Base-by-base conservation (phyloP, 2,329 filamentous ascomycete genomes). In the Torrubiella hemipterigena region DNA sequence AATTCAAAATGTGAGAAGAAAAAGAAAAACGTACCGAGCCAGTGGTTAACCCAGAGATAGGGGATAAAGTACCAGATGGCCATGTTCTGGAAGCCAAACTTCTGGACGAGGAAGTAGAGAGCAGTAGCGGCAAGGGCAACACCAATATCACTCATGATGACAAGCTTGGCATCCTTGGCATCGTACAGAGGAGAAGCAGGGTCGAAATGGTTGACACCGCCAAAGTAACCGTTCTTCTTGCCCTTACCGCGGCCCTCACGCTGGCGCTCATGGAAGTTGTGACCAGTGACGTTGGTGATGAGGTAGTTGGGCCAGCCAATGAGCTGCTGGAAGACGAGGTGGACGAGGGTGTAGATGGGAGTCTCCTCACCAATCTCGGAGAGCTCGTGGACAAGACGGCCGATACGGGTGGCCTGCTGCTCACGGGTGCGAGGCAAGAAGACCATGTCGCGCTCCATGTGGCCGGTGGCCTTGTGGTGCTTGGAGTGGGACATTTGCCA, bases 401-500 rank as follows among this genome's bases (percentile, higher is more conserved):
- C 84, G 37, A 89, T 56, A 36, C 81, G 79, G 38, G 67, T 69
- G 42, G 86, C 84, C 50, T 82, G 87, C 53, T 81, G 63, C 43
- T 91, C 76, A 36, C 87, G 79, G 34, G 86, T 94, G 61, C 84
- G 84, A 38, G 91, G 91, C n/a, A 96, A 69, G 55, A 95, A 96
- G 41, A 96, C 91, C 91, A 98, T 98, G 62, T 98, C 91, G 45
- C 89, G 84, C 63, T 93, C 86, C 63, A 98, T 78, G 69, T 98
- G 76, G 48, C 87, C 91, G 23, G 91, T 98, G 42, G 87, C 86
- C 73, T 96, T 96, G 81, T 98, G 91, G 69, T 98, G 91, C 76
- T 94, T 94, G 67, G 85, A 82, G 66, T 98, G 91, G 44, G 86
- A 94, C 61, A 96, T 87, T 67, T 98, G 93, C 91, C 91, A 98